These are phyloP conservation scores for Pichia cactophila DNA, from an alignment of 1,139 yeast genomes.

Conservation along the genomic window DNA sequence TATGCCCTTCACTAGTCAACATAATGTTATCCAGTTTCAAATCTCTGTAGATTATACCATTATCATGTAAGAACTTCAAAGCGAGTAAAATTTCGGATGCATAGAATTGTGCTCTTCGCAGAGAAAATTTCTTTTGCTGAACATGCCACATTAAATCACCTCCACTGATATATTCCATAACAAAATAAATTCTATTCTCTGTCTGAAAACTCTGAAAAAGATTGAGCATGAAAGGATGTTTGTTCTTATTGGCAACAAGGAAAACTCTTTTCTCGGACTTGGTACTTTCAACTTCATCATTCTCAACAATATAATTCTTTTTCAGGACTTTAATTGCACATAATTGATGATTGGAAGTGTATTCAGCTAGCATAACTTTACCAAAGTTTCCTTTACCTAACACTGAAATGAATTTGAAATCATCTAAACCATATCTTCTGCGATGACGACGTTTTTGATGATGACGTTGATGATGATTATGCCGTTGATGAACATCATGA, in stretches of 20 bases:
- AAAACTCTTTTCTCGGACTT: constrained; percentile 90
- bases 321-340: constrained; percentile 95
- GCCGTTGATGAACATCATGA: constrained; percentile 14
- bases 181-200: constrained; percentile 92
- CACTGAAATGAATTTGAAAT: constrained; percentile 87
- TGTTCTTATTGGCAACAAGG: constrained; percentile 78
- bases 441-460: constrained; percentile 33
- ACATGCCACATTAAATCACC: constrained; percentile 99
- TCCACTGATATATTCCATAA: constrained; percentile 95
- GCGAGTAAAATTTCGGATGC: constrained; percentile 95
- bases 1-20: constrained; percentile 86
- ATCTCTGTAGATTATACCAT: constrained; percentile 94
- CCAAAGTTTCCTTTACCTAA: constrained; percentile 98
- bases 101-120: constrained; percentile 89
- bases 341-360: constrained; percentile 65
- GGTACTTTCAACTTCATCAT: constrained; percentile 93
- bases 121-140: constrained; percentile 83
- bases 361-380: constrained; percentile 93
- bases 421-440: constrained; percentile 86
- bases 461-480: constrained; percentile 20
- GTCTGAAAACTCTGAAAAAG: constrained; percentile 96
- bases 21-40: constrained; percentile 89
- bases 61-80: constrained; percentile 86
- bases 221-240: constrained; percentile 87
- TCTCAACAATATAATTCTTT: constrained; percentile 89